Conservation (phyloP, 768 basidiomycete species). For the Punctularia strigosozonata region DNA sequence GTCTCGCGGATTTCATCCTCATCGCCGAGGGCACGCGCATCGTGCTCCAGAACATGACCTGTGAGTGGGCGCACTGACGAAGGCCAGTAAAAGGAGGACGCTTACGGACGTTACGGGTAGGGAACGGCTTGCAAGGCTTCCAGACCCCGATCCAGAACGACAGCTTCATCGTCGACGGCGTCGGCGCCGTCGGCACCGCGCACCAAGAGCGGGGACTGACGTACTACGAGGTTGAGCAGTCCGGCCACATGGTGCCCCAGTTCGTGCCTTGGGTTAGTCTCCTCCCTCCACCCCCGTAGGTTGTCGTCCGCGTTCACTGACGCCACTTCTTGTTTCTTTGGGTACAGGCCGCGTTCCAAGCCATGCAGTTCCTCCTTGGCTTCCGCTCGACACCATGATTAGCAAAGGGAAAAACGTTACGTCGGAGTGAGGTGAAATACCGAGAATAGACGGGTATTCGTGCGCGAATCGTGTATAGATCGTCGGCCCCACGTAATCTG, state of each 20-base stretch:
- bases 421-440: too few relatives aligned
- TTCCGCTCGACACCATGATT: constrained; percentile 38
- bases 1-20: constrained; percentile 59
- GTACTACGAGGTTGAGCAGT: constrained; percentile 52
- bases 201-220: constrained; percentile 61
- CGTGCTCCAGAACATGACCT: constrained; percentile 30
- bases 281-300: neutral
- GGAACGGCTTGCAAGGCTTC: constrained; percentile 63
- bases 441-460: too few relatives aligned
- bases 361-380: constrained; percentile 59
- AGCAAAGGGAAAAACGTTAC: too few relatives aligned
- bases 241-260: constrained; percentile 55
- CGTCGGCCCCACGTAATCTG: too few relatives aligned
- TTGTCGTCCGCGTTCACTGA: constrained; percentile 1
- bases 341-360: constrained; percentile 58
- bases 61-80: constrained; percentile 13
- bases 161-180: constrained; percentile 58
- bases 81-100: neutral
- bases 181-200: constrained; percentile 53
- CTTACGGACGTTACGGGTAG: constrained; percentile 13
- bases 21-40: constrained; percentile 51
- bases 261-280: neutral
- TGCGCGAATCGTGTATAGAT: too few relatives aligned
- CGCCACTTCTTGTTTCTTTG: constrained; percentile 10
- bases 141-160: constrained; percentile 54